Conservation (phyloP, 768 basidiomycete genomes). For the Phanerochaete carnosa region DNA sequence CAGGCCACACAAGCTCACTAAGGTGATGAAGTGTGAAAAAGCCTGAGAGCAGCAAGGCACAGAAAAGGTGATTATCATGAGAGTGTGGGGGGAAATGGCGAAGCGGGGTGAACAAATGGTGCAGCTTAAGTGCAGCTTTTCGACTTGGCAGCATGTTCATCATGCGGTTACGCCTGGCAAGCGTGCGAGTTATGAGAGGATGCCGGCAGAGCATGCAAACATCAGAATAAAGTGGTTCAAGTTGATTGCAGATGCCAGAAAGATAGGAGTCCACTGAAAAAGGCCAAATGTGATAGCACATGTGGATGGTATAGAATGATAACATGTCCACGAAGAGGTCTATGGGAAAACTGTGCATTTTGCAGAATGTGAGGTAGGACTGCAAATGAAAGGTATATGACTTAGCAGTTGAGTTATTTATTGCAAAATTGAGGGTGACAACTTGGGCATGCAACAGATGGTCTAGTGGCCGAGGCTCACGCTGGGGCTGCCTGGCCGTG, state of each 20-base stretch:
- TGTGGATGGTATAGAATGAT: slow-evolving; percentile 32
- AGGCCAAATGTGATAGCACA: slow-evolving; percentile 35
- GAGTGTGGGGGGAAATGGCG: neutral
- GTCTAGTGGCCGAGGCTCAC: slow-evolving; percentile 33
- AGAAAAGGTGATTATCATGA: slow-evolving; percentile 25
- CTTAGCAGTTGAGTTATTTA: slow-evolving; percentile 8
- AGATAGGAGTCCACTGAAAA: slow-evolving; percentile 33
- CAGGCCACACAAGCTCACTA: slow-evolving; percentile 25
- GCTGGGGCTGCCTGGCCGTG: too few species aligned
- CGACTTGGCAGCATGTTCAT: slow-evolving; percentile 16
- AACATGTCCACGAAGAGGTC: slow-evolving; percentile 37
- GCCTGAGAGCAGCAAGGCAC: slow-evolving; percentile 16
- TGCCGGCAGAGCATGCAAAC: slow-evolving; percentile 18
- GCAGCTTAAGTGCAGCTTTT: slow-evolving; percentile 25
- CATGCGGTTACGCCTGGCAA: slow-evolving; percentile 29
- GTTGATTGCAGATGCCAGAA: slow-evolving; percentile 33
- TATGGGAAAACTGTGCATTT: slow-evolving; percentile 28
- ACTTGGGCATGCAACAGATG: slow-evolving; percentile 29
- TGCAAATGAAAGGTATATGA: slow-evolving; percentile 33
- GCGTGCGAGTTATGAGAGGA: slow-evolving; percentile 25
- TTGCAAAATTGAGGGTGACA: slow-evolving; percentile 27
- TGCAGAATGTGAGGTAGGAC: slow-evolving; percentile 35
- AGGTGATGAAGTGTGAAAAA: slow-evolving; percentile 25
- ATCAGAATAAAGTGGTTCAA: slow-evolving; percentile 29
- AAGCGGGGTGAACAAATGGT: slow-evolving; percentile 9